These are phyloP conservation scores for Luffa acutangula DNA, from an alignment of 306 rosid genomes.

Conservation along the genomic window DNA sequence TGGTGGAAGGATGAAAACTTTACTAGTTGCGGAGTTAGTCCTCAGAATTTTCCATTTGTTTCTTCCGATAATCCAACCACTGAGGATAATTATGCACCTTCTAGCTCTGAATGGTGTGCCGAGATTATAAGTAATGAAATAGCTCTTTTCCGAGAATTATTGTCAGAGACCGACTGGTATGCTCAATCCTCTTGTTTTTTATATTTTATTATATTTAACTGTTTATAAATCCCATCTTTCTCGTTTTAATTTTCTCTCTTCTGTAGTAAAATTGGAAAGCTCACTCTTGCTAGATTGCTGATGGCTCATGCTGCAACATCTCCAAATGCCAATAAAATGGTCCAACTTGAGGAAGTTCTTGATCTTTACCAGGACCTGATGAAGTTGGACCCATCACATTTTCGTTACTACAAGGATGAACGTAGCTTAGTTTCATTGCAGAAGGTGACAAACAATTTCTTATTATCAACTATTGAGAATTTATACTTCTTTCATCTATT, in stretches of 20 bases:
- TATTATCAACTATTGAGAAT: background rate
- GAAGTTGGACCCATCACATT: constrained; percentile 54
- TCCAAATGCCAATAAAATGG: constrained; percentile 24
- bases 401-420: constrained; percentile 54
- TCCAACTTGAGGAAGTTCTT: constrained; percentile 50
- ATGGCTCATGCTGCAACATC: constrained; percentile 49
- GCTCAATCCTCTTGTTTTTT: constrained; percentile 7
- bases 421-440: constrained; percentile 28
- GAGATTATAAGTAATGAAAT: constrained; percentile 60
- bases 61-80: constrained; percentile 24
- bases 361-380: constrained; percentile 54
- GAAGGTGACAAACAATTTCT: constrained; percentile 27
- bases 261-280: constrained; percentile 86
- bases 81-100: constrained; percentile 23
- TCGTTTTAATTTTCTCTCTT: background rate
- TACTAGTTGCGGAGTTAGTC: constrained; percentile 18
- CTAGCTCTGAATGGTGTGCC: constrained; percentile 38
- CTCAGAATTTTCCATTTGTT: constrained; percentile 27
- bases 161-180: constrained; percentile 61
- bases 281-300: constrained; percentile 77
- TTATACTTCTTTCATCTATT: background rate
- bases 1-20: constrained; percentile 54
- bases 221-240: background rate
- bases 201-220: background rate
- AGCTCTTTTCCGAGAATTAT: constrained; percentile 41